Conservation (phyloP, 2,329 filamentous ascomycete species). For the Claviceps monticola region DNA sequence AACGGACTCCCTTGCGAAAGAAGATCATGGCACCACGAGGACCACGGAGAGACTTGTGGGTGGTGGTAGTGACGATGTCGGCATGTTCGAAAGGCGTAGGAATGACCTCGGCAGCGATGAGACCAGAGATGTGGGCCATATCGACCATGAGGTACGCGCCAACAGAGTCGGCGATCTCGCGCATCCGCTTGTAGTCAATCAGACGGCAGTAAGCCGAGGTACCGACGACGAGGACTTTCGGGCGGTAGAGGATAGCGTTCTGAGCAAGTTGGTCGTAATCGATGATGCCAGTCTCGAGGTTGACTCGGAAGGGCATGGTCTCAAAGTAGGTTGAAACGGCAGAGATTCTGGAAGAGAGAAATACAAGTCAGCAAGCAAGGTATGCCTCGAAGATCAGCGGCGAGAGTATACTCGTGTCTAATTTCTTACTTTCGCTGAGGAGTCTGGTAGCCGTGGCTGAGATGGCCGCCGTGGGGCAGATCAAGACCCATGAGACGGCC, state of each 20-base stretch:
- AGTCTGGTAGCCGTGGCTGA: constrained; percentile 96
- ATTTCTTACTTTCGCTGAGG: constrained; percentile 66
- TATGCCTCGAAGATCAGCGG: not conserved
- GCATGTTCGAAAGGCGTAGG: constrained; percentile 85
- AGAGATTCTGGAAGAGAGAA: constrained; percentile 51
- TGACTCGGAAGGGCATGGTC: constrained; percentile 90
- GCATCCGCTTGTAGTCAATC: constrained; percentile 95
- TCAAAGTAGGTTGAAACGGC: constrained; percentile 98
- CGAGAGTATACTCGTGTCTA: too few relatives aligned
- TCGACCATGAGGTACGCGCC: constrained; percentile 92
- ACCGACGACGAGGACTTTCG: constrained; percentile 90
- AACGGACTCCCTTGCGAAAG: constrained; percentile 93
- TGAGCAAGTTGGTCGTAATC: constrained; percentile 91
- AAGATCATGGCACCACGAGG: constrained; percentile 99
- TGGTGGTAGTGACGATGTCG: constrained; percentile 95
- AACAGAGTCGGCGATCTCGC: constrained; percentile 84
- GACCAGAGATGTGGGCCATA: constrained; percentile 97
- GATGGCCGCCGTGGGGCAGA: constrained; percentile 83
- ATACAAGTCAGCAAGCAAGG: not conserved
- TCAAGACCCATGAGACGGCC: constrained; percentile 95
- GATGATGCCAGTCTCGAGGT: constrained; percentile 84
- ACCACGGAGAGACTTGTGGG: constrained; percentile 96
- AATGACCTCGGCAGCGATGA: constrained; percentile 86
- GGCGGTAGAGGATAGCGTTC: constrained; percentile 81
- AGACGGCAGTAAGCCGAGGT: constrained; percentile 96